Base-by-base conservation (phyloP, 1,284 basidiomycete species). In the Cryptococcus sp. region DNA sequence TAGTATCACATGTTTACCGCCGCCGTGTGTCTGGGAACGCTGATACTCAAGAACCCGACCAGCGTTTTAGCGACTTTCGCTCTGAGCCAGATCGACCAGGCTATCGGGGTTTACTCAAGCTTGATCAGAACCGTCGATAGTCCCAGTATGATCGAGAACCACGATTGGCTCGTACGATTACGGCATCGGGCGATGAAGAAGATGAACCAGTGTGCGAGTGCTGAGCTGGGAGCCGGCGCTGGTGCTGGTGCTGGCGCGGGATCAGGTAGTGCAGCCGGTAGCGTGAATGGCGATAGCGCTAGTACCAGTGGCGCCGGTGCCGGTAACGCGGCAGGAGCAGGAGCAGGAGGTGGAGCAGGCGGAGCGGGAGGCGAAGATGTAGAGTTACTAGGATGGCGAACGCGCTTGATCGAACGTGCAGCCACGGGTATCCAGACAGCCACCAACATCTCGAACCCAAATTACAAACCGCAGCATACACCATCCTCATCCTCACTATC, bases 1-100 rank as follows among this genome's bases (percentile, higher is more conserved):
- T 59, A 64, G 62, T 69, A 67, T 46, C 70, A 72, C 51, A 60
- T 67, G n/a, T 72, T 70, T 52, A 70, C 68, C 19, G 63, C 64
- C 7, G 72, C 70, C 6, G 67, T 72, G 7, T 72, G 70, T 47
- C 57, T 70, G 11, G 68, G 67, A 11, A 69, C 69, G 15, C 54
- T 70, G 19, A 59, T 69, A 41, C 62, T 73, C 15, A 61, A 60
- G 7, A 60, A 65, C 39, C 72, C 72, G 5, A 57, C 53, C 5
- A 68, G 62, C 23, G 56, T 61, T 10, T 59, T 73, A 5, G 60
- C 69, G 13, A 38, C 58, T 5, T 67, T 68, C 42, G 66, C 65
- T 20, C 49, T 69, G 13, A 56, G 53, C 15, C 66, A 69, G 47
- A 64, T 73, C 45, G 62, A 69, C 42, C 60, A 56, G 45, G 61